Evolutionary conservation across 2,329 filamentous ascomycete genomes (phyloP).

Genomic region (Lecanosticta acicola): DNA sequence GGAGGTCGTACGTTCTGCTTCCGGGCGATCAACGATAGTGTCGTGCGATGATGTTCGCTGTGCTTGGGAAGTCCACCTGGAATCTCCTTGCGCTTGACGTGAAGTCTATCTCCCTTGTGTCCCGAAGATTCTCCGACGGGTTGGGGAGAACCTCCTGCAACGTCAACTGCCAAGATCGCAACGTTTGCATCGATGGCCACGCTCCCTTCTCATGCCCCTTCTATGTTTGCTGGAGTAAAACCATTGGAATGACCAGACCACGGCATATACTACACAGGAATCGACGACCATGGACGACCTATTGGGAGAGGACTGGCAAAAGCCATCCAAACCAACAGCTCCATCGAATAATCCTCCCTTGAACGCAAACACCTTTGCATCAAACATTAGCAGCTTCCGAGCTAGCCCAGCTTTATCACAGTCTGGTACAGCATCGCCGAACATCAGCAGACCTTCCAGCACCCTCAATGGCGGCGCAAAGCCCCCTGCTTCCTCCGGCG

Average conservation of each 20-base stretch:
- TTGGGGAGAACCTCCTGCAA: neutral
- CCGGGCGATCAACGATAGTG: too few relatives aligned
- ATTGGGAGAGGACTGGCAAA: conserved; percentile 45
- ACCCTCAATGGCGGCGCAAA: conserved; percentile 44
- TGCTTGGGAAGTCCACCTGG: too few relatives aligned
- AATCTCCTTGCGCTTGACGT: too few relatives aligned
- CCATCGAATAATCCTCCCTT: conserved; percentile 6
- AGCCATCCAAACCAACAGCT: conserved; percentile 25
- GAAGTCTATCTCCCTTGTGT: too few relatives aligned
- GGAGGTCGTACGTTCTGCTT: too few relatives aligned
- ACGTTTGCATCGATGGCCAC: neutral
- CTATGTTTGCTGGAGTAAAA: neutral
- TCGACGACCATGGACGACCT: conserved; percentile 43
- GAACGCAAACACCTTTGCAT: conserved; percentile 23
- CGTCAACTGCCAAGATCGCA: neutral
- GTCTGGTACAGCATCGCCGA: conserved; percentile 30
- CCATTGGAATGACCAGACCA: neutral
- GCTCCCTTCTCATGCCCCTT: neutral
- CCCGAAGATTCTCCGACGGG: neutral
- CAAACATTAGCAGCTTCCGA: conserved; percentile 32
- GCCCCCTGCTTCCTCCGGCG: conserved; percentile 47
- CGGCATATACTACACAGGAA: neutral
- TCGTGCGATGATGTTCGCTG: too few relatives aligned
- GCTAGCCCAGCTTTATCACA: conserved; percentile 37
- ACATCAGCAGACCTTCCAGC: conserved; percentile 37